Percentiles rank a stretch among this genome's conserved stretches.
Conservation (phyloP, 345 rosid genomes). For the Gossypioides kirkii region DNA sequence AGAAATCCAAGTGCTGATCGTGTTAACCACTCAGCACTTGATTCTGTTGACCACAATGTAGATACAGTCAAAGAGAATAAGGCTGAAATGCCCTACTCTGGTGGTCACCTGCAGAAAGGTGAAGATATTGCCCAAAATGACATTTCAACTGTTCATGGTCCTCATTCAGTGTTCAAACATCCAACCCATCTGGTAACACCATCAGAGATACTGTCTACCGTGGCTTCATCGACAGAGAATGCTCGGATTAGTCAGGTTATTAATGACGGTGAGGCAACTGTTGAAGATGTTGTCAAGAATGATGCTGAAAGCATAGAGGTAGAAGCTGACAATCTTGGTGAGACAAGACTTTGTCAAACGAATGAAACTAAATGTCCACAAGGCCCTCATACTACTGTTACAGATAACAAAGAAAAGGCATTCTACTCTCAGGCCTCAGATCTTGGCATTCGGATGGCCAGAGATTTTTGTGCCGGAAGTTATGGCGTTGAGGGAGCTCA, state of each 20-base stretch:
- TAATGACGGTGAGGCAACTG: conserved; percentile 34
- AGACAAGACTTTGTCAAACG: conserved; percentile 31
- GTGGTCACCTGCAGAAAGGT: conserved; percentile 33
- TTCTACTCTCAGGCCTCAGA: conserved; percentile 68
- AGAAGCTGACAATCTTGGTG: conserved; percentile 52
- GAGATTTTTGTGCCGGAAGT: conserved; percentile 37
- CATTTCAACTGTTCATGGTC: conserved; percentile 34
- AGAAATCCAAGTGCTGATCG: conserved; percentile 32
- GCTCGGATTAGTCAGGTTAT: conserved; percentile 35
- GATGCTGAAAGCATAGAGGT: conserved; percentile 40
- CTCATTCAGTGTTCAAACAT: conserved; percentile 40
- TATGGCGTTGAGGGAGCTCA: conserved; percentile 33
- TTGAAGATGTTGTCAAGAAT: conserved; percentile 41
- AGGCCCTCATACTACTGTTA: conserved; percentile 26
- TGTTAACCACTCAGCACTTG: conserved; percentile 35
- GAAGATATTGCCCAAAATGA: conserved; percentile 35
- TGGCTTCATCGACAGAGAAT: conserved; percentile 41
- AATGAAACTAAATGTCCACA: conserved; percentile 29
- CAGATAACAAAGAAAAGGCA: conserved; percentile 48
- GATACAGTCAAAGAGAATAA: conserved; percentile 24
- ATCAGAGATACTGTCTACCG: conserved; percentile 54
- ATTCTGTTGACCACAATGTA: conserved; percentile 34
- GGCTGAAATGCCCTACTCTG: conserved; percentile 26
- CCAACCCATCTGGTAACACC: conserved; percentile 73
- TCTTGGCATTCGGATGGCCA: conserved; percentile 54